Base-by-base conservation (phyloP, 2,329 filamentous ascomycete species). In the Claviceps sp. region DNA sequence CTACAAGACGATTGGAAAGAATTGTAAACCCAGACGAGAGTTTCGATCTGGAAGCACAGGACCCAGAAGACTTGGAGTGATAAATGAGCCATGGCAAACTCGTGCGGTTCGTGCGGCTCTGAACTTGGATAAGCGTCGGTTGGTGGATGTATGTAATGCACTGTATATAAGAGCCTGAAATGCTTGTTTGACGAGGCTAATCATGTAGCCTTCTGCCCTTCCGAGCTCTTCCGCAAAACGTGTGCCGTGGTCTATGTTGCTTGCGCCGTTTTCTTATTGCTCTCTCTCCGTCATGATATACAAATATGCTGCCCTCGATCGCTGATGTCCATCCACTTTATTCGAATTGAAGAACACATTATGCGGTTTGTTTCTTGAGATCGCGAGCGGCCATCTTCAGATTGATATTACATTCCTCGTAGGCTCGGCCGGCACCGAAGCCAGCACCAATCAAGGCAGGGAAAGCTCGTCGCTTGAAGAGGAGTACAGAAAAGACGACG, bases 391-490 rank as follows among this genome's bases (percentile, higher is more conserved):
- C 78, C 66, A 77, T 74, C 71, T 82, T 83, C 62, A 84, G 68
- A 73, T 75, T 84, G 74, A 78, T 87, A 75, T 98, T 95, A 73
- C 93, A 96, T 77, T 98, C 93, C 72, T 98, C 93, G 77, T 95
- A 98, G 54, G 93, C 93, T 64, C 94, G 83, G 63, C 93, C 93
- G 58, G 90, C 90, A 68, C 94, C 93, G 69, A 98, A 97, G 53
- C 93, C 93, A 52, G 91, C 78, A 59, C 93, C 93, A 59, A 95
- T 81, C 68, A 89, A 93, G n/a, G 90, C 93, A 53, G 93, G 93
- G 89, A 91, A 98, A 59, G 93, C 88, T 74, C 93, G 85, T 71
- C 94, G 86, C 80, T 95, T 95, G 82, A 98, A 98, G 52, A 98
- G 74, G 54, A 98, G 85, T 56, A 98, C 90, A 56, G 93, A 97